Conservation (phyloP, 2,329 filamentous ascomycete species). For the Dryadomyces sulphureus region DNA sequence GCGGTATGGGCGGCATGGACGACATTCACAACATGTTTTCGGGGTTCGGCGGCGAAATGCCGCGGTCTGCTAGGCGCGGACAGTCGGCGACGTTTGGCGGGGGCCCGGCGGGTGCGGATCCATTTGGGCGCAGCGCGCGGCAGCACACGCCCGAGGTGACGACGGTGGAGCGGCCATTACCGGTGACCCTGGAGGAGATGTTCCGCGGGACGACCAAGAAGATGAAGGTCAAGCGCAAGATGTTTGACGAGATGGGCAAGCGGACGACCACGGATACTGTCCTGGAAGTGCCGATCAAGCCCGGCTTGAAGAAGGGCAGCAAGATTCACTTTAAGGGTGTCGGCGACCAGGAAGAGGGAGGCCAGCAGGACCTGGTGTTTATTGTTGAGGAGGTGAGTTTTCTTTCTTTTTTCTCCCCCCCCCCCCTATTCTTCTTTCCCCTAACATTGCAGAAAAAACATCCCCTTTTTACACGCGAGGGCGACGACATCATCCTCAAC, state of each 20-base stretch:
- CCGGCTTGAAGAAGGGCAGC: constrained; percentile 86
- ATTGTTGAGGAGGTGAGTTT: constrained; percentile 75
- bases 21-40: constrained; percentile 41
- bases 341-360: constrained; percentile 94
- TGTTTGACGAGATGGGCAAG: constrained; percentile 75
- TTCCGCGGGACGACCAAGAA: constrained; percentile 84
- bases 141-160: constrained; percentile 70
- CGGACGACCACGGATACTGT: constrained; percentile 78
- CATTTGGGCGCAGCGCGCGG: constrained; percentile 20
- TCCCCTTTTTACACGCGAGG: constrained; percentile 68
- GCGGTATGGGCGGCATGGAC: constrained; percentile 25
- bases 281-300: constrained; percentile 88
- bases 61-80: constrained; percentile 10
- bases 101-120: constrained; percentile 10
- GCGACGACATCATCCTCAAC: constrained; percentile 69
- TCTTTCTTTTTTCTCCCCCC: too few relatives aligned
- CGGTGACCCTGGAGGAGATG: constrained; percentile 74
- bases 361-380: constrained; percentile 89
- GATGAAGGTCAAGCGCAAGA: constrained; percentile 97
- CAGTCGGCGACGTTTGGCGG: too few relatives aligned
- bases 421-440: background rate
- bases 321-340: constrained; percentile 98
- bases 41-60: constrained; percentile 22
- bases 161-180: constrained; percentile 73
- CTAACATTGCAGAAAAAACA: constrained; percentile 57